Evolutionary conservation across 305 asterid genomes (phyloP), one percentile per base, ranked within the genome.

Genomic region (Fraxinus albicans): DNA sequence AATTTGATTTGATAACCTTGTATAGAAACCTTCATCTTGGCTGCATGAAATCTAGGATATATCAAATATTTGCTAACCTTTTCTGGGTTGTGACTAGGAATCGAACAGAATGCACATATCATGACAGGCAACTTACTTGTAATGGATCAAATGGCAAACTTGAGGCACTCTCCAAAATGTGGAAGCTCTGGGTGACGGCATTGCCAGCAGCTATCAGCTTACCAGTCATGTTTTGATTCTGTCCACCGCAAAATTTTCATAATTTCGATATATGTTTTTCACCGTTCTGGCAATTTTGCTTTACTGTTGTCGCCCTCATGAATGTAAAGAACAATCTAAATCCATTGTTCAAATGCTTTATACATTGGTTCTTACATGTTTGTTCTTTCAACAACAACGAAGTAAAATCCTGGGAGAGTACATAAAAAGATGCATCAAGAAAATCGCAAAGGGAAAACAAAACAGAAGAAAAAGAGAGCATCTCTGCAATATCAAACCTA

Each of bases 41-140:
- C 76, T 6, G 40, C 76, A 70, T 13, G 76, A 50, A 50, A 29
- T 53, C 44, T 44, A 13, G 27, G 55, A 77, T 76, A 8, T 29
- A 58, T 50, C 38, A 23, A 76, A 9, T 36, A 63, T 50, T 73
- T 47, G 47, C 50, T 85, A 34, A 47, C 27, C 44, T 82, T 72
- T 44, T 80, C 13, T 83, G 77, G 50, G 50, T n/a, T 72, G 47
- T 69, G 29, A 83, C 34, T 74, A 93, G 95, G 94, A 91, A 90
- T 69, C 89, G 83, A 75, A 86, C 95, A 31, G 89, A 87, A 34
- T 93, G 97, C 82, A 89, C 93, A 19, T 77, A 85, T 89, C 92
- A 90, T 21, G 88, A 92, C 82, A 81, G 80, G 63, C 76, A 81
- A 76, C 86, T 89, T 84, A 34, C 83, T 2, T 93, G 97, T 81